A percentile compares a stretch with the other conserved stretches of the same genome.
Evolutionary conservation across 371 early-diverging fungal species (phyloP).

Genomic region (Mortierella sp.): DNA sequence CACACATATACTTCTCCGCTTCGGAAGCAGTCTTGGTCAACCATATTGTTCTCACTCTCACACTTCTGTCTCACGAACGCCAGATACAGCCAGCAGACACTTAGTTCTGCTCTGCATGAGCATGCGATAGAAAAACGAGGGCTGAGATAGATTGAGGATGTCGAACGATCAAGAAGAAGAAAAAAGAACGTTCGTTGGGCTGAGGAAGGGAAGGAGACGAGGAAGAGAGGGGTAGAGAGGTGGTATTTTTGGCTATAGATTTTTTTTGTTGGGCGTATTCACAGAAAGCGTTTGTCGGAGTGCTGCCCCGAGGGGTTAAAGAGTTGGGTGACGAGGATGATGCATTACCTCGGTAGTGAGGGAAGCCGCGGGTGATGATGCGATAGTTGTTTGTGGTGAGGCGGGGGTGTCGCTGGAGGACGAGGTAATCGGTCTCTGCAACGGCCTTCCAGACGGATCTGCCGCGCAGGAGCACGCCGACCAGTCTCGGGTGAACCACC

Average conservation of each 20-base stretch:
- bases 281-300: neutral
- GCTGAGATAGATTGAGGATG: neutral
- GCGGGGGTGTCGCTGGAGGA: slow-evolving; percentile 50
- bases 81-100: no score
- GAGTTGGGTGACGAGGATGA: neutral
- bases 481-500: slow-evolving; percentile 53
- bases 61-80: neutral
- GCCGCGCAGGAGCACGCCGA: slow-evolving; percentile 45
- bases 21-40: slow-evolving; percentile 1
- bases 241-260: slow-evolving; percentile 4
- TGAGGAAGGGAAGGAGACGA: neutral
- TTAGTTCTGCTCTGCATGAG: no score
- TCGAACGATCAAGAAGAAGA: neutral
- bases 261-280: neutral
- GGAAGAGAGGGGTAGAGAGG: no score
- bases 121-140: neutral
- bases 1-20: neutral
- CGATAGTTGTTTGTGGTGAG: slow-evolving; percentile 33
- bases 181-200: neutral
- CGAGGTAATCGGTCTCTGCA: slow-evolving; percentile 55
- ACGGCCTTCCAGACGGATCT: slow-evolving; percentile 52
- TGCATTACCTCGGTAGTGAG: slow-evolving; percentile 54
- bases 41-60: no score
- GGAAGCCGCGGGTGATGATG: slow-evolving; percentile 58
- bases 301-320: neutral